A percentile compares a stretch with the other conserved stretches of the same genome.
These are phyloP conservation scores for Limnanthes douglasii DNA, from an alignment of 345 rosid species.

Conservation along the genomic window DNA sequence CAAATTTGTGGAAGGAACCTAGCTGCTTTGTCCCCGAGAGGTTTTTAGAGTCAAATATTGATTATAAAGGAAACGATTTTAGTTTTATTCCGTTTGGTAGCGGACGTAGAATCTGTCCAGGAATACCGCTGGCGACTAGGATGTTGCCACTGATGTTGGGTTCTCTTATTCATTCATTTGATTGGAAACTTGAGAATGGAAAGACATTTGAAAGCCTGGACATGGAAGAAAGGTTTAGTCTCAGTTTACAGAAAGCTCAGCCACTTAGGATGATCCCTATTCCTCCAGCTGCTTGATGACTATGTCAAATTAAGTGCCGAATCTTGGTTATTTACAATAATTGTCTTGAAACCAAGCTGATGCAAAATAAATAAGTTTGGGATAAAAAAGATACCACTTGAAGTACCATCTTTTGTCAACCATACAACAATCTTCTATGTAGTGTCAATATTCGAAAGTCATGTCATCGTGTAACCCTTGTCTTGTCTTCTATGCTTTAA, in stretches of 20 bases:
- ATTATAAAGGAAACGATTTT: slow-evolving; percentile 54
- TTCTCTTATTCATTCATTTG: slow-evolving; percentile 37
- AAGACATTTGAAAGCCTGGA: slow-evolving; percentile 34
- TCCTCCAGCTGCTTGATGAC: too few species aligned
- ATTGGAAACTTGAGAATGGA: slow-evolving; percentile 42
- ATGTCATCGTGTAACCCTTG: too few species aligned
- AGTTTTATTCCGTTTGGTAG: slow-evolving; percentile 67
- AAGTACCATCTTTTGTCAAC: too few species aligned
- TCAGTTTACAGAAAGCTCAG: slow-evolving; percentile 41
- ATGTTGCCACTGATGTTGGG: slow-evolving; percentile 55
- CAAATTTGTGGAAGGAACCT: slow-evolving; percentile 45
- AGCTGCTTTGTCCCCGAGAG: slow-evolving; percentile 49
- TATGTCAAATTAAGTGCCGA: too few species aligned
- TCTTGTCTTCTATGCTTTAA: too few species aligned
- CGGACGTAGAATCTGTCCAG: slow-evolving; percentile 85
- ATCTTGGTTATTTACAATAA: too few species aligned
- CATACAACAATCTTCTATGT: too few species aligned
- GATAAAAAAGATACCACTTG: too few species aligned
- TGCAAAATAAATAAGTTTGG: too few species aligned
- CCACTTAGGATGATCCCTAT: too few species aligned
- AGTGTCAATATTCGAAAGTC: too few species aligned
- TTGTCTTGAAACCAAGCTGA: too few species aligned
- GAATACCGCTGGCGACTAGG: slow-evolving; percentile 50
- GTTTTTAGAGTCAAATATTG: slow-evolving; percentile 26
- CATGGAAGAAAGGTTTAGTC: slow-evolving; percentile 52